Base-by-base conservation (phyloP, 768 basidiomycete genomes). In the Boletus rubroflammeus region DNA sequence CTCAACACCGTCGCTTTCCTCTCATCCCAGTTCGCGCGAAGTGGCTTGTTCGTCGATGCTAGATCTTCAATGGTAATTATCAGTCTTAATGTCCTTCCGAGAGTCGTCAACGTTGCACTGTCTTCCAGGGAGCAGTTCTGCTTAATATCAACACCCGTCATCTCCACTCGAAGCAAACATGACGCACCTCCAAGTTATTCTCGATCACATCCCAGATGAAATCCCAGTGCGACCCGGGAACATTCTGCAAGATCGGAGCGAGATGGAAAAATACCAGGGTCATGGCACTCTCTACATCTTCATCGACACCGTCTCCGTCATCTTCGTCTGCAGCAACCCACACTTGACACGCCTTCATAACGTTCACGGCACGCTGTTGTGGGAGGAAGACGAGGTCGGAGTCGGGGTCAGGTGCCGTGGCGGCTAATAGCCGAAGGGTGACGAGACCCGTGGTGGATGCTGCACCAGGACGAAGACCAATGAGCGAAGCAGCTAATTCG, bases 221-320 rank as follows among this genome's bases (percentile, higher is more conserved):
- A 46, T 92, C 89, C 97, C 97, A 99, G 69, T 98, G 97, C 0
- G 80, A 75, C 0, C 96, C 97, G 14, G 83, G 76, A 2, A 96
- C 78, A 64, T 84, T 89, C 70, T 98, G 93, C 55, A 98, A 71
- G 50, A 98, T 87, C 3, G 95, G 94, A 2, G 85, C 90, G 2
- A 98, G 75, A 52, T 87, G 78, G 41, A 78, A 71, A 65, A 92
- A 90, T 3, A 97, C 67, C 56, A 84, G 68, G 7, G 88, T 84
- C 75, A 96, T 84, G 50, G 78, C 81, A 54, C 82, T 84, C 66
- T 97, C 90, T 3, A 94, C 78, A 44, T 88, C 85, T 59, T 93
- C 90, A 26, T 83, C 80, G 3, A 92, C 71, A 25, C 86, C 84
- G 13, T 83, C 84, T 39, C 67, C 83, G 8, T 77, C 75, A 11